phyloP scores from a whole-genome alignment of 345 rosid species.

The Citrus inodora region DNA sequence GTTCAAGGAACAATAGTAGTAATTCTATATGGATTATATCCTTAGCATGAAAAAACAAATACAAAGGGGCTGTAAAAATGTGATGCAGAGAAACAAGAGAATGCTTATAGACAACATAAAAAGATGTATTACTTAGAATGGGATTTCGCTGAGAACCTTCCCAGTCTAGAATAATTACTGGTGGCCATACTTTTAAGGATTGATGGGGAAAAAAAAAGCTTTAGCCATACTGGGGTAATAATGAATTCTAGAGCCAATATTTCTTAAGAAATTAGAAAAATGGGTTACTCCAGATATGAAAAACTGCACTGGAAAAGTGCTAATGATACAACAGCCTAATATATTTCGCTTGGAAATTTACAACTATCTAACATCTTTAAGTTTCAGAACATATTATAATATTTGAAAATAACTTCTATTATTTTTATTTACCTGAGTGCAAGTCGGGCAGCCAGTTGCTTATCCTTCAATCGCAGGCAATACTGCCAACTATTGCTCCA shows the following conservation, averaged over 20 bases:
- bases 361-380: background rate
- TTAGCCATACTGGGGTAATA: background rate
- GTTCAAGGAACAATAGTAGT: background rate
- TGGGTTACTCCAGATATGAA: too few species aligned
- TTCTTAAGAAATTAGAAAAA: background rate
- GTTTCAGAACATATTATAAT: conserved; percentile 1
- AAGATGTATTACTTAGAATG: background rate
- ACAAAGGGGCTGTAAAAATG: background rate
- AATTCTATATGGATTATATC: conserved; percentile 3
- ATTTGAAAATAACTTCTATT: background rate
- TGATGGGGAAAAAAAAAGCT: background rate
- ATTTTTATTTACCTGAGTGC: conserved; percentile 69
- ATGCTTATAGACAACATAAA: background rate
- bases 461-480: conserved; percentile 93
- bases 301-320: too few species aligned
- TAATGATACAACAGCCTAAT: background rate
- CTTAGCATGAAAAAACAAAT: background rate
- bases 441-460: conserved; percentile 82
- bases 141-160: background rate
- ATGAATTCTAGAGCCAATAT: background rate
- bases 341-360: too few species aligned
- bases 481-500: conserved; percentile 94
- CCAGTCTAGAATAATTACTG: background rate
- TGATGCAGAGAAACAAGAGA: background rate
- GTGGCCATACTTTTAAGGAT: background rate